phyloP scores from a whole-genome alignment of 2,329 filamentous ascomycete genomes.

The Ophiostoma novo-ulmi region DNA sequence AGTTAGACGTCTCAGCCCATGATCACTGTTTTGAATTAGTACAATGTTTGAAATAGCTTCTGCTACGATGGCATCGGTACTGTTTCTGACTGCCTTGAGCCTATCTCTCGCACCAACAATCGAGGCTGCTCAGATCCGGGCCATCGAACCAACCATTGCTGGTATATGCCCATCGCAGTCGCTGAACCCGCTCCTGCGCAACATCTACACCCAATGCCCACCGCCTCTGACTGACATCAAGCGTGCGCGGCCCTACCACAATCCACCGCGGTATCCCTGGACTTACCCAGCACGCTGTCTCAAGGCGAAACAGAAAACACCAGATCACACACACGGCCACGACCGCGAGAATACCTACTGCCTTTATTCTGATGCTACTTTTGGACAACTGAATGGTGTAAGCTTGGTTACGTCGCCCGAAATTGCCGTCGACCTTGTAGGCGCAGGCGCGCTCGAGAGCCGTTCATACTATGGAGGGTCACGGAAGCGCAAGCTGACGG shows the following conservation, averaged over 20 bases:
- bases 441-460: background rate
- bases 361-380: background rate
- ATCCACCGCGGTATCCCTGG: constrained; percentile 22
- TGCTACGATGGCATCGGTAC: background rate
- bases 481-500: background rate
- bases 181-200: background rate
- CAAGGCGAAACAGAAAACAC: constrained; percentile 9
- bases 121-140: constrained; percentile 1
- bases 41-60: background rate
- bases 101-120: background rate
- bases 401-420: background rate
- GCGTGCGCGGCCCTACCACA: constrained; percentile 16
- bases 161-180: background rate
- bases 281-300: constrained; percentile 24
- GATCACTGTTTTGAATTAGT: background rate
- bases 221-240: constrained; percentile 18
- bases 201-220: background rate
- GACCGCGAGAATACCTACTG: background rate
- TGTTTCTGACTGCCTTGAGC: background rate
- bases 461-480: background rate
- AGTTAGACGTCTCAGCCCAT: background rate
- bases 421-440: background rate
- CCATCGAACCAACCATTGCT: background rate
- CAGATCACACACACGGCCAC: background rate
- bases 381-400: background rate